Conservation (phyloP, 148 eudicot species). For the Amaranthus hypochondriacus region DNA sequence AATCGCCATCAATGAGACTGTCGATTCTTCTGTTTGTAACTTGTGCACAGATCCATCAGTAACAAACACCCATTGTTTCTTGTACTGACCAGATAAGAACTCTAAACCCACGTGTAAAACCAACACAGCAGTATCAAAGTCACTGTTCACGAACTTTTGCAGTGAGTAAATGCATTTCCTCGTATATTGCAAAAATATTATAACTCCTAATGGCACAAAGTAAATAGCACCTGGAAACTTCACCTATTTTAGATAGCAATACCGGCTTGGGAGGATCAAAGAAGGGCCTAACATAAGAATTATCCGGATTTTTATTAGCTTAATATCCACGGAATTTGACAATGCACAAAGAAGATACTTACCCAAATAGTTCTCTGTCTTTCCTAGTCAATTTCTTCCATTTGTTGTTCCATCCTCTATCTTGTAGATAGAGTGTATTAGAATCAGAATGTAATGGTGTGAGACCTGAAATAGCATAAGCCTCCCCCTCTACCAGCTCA, state of each 20-base stretch:
- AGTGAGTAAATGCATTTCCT: constrained; percentile 9
- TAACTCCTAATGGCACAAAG: constrained; percentile 3
- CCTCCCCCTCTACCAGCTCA: constrained; percentile 75
- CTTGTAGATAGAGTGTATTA: constrained; percentile 64
- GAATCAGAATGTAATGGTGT: constrained; percentile 56
- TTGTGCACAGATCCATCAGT: constrained; percentile 63
- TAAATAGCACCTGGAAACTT: constrained; percentile 61
- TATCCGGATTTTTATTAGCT: constrained; percentile 12
- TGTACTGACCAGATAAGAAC: constrained; percentile 49
- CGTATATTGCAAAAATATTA: constrained; percentile 7
- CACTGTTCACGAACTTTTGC: constrained; percentile 41
- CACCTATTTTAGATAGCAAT: constrained; percentile 52
- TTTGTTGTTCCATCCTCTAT: constrained; percentile 62
- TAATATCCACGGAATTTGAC: not conserved
- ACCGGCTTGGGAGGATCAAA: constrained; percentile 68
- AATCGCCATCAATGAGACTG: constrained; percentile 64
- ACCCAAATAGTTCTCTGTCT: constrained; percentile 52
- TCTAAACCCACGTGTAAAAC: constrained; percentile 79
- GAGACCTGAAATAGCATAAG: constrained; percentile 71
- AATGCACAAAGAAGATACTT: constrained; percentile 27
- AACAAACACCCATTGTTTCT: constrained; percentile 90
- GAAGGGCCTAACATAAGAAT: constrained; percentile 49
- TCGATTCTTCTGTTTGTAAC: constrained; percentile 30
- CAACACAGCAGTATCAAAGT: constrained; percentile 76
- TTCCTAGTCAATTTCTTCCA: constrained; percentile 60